A percentile compares a stretch with the other conserved stretches of the same genome.
Evolutionary conservation across 371 early-diverging fungal species (phyloP).

Genomic region (Haplosporangium sp.): DNA sequence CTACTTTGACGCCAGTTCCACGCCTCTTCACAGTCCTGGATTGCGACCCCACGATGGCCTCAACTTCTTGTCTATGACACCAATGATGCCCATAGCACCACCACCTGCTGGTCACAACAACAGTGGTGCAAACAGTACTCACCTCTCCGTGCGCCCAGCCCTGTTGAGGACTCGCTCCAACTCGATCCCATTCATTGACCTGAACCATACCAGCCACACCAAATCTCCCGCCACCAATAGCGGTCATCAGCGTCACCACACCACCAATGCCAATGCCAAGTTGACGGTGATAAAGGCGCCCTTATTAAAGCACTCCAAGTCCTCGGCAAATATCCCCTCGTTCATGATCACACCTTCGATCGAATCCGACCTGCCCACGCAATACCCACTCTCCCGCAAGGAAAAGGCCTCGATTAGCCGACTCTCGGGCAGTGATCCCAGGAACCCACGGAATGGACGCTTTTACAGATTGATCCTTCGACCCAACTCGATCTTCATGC

Average conservation of each 20-base stretch:
- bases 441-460: slow-evolving; percentile 16
- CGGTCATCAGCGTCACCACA: slow-evolving; percentile 14
- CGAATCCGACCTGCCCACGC: slow-evolving; percentile 39
- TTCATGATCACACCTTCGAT: slow-evolving; percentile 52
- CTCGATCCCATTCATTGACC: slow-evolving; percentile 45
- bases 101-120: slow-evolving; percentile 21
- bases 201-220: slow-evolving; percentile 10
- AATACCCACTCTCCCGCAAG: slow-evolving; percentile 38
- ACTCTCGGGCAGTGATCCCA: slow-evolving; percentile 19
- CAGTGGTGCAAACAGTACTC: background rate
- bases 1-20: slow-evolving; percentile 47
- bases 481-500: slow-evolving; percentile 51
- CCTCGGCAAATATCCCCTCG: slow-evolving; percentile 42
- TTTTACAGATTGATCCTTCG: slow-evolving; percentile 45
- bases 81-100: slow-evolving; percentile 50
- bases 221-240: background rate
- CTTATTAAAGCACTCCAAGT: slow-evolving; percentile 39
- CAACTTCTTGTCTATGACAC: slow-evolving; percentile 50
- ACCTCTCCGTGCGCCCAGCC: slow-evolving; percentile 15
- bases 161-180: slow-evolving; percentile 37
- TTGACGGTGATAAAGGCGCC: slow-evolving; percentile 32
- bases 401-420: slow-evolving; percentile 27
- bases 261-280: slow-evolving; percentile 10
- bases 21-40: slow-evolving; percentile 45
- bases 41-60: slow-evolving; percentile 50